These are phyloP conservation scores for Corymbia maculata DNA, from an alignment of 345 rosid species.

Conservation along the genomic window DNA sequence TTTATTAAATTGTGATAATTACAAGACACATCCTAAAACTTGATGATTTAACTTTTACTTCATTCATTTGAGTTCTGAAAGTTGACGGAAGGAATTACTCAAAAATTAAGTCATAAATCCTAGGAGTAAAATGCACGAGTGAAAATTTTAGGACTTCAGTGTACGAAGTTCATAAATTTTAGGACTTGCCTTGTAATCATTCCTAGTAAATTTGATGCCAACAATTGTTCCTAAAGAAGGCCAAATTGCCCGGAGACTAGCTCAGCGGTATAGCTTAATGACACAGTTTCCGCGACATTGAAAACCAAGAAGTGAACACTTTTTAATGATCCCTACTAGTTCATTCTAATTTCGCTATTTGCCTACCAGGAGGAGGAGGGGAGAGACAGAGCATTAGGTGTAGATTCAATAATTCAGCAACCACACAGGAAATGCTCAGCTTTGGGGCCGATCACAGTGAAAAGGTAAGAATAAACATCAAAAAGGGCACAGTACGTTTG, in stretches of 20 bases:
- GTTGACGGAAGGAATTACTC: background rate
- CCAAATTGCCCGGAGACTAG: background rate
- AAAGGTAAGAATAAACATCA: background rate
- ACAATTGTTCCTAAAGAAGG: background rate
- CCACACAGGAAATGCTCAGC: background rate
- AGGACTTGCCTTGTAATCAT: background rate
- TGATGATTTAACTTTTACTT: background rate
- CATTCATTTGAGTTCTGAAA: background rate
- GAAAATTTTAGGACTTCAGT: background rate
- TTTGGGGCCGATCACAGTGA: background rate
- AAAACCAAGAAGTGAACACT: background rate
- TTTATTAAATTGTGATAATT: background rate
- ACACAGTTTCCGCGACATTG: background rate
- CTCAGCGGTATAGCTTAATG: accelerated
- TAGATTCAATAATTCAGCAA: background rate
- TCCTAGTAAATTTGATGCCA: background rate
- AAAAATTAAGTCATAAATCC: background rate
- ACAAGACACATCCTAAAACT: background rate
- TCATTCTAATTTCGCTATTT: background rate
- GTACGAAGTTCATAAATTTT: background rate
- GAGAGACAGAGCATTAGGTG: background rate
- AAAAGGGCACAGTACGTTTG: background rate
- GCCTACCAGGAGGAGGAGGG: background rate
- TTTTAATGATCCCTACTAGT: background rate
- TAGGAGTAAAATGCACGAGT: background rate